These are phyloP conservation scores for Graphiopsis chlorocephala DNA, from an alignment of 2,329 filamentous ascomycete species.

Conservation along the genomic window DNA sequence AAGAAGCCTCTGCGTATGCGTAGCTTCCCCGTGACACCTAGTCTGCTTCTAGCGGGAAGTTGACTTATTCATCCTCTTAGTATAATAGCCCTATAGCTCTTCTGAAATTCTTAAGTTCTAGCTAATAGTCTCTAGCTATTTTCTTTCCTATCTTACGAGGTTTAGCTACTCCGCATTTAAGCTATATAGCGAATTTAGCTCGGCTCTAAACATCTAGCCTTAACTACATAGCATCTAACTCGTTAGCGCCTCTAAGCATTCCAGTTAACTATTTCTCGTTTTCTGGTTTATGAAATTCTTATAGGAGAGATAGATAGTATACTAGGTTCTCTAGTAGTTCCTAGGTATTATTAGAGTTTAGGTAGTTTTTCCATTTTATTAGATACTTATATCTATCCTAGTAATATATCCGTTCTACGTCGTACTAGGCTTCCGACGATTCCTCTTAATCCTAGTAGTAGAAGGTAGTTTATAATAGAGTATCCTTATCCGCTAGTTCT, in stretches of 20 bases:
- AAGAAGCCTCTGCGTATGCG: too few relatives aligned
- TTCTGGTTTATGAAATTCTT: background rate
- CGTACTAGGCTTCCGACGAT: background rate
- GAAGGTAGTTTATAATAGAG: conserved; percentile 1
- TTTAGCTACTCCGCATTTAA: too few relatives aligned
- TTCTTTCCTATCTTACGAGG: too few relatives aligned
- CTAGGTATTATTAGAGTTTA: background rate
- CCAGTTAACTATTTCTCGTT: background rate
- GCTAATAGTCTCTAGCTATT: too few relatives aligned
- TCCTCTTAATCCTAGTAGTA: background rate
- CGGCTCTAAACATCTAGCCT: background rate
- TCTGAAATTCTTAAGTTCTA: too few relatives aligned
- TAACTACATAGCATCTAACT: background rate
- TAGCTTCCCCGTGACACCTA: too few relatives aligned
- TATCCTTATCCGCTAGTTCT: conserved; percentile 7
- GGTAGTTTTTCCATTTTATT: background rate
- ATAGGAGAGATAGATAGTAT: background rate
- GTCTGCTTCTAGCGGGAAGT: too few relatives aligned
- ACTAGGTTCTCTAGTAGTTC: background rate
- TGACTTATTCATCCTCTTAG: too few relatives aligned
- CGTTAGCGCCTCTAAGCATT: background rate
- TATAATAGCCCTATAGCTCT: too few relatives aligned
- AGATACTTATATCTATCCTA: background rate
- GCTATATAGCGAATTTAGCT: background rate
- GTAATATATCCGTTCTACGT: background rate